Evolutionary conservation across 345 rosid genomes (phyloP).

Genomic region (Rhodomyrtus tomentosa): DNA sequence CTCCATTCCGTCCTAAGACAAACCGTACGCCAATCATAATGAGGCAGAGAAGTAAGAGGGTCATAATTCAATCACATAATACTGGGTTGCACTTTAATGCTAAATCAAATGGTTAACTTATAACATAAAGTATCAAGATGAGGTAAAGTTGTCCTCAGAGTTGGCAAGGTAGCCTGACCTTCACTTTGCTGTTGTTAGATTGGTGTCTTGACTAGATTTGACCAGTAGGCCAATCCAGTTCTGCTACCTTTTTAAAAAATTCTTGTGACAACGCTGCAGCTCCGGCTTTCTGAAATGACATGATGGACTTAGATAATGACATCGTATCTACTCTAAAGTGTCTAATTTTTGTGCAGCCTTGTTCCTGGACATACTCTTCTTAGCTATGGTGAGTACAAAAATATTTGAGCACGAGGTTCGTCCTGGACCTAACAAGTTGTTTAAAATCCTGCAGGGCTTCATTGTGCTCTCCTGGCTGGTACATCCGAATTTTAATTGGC

Average conservation of each 20-base stretch:
- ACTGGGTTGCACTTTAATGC: background rate
- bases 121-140: background rate
- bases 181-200: background rate
- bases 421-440: conserved; percentile 3
- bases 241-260: background rate
- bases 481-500: background rate
- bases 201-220: background rate
- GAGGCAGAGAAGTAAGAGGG: background rate
- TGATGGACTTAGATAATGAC: background rate
- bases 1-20: no score
- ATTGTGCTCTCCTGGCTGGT: conserved; percentile 90
- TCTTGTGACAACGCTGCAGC: background rate
- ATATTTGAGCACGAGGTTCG: background rate
- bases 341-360: conserved; percentile 34
- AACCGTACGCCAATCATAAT: no score
- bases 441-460: conserved; percentile 50
- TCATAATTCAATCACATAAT: background rate
- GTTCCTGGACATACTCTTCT: conserved; percentile 74
- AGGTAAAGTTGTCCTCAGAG: background rate
- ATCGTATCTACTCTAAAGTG: background rate
- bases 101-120: background rate
- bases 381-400: conserved; percentile 62
- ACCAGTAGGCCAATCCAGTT: background rate
- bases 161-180: background rate
- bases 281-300: background rate